Base-by-base conservation (phyloP, 2,329 filamentous ascomycete species). In the Fusarium sp. region DNA sequence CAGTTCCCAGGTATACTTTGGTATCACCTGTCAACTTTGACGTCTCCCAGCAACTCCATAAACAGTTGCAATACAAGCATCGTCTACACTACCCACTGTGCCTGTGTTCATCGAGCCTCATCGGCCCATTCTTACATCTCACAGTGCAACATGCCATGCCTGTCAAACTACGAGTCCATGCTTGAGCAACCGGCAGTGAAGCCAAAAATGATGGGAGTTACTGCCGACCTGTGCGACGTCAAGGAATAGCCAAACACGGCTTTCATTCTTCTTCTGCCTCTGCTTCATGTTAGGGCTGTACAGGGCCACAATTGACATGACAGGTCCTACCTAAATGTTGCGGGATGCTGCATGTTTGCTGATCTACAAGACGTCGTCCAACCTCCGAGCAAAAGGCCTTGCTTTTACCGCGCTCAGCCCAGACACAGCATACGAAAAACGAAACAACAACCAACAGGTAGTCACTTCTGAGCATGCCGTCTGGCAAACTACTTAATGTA, bases 311-410 rank as follows among this genome's bases (percentile, higher is more conserved):
- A 49, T 57, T 51, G 17, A 33, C 40, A 26, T 44, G 43, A 21
- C 38, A 36, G 17, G 52, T 52, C 36, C 36, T 38, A 42, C 22
- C 36, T 28, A 46, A 38, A 42, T 57, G 52, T 54, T 47, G 44
- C 62, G 51, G 55, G 50, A 58, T 49, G 33, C 39, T 64, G 62
- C 68, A 65, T 67, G 69, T 62, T 59, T 71, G 69, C 47, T 65
- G 51, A 62, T 63, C 43, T 60, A 50, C 68, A 68, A 54, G 51
- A 38, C 46, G 28, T 39, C 55, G 53, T 68, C 55, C 33, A 44
- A 50, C 51, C 49, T 43, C 33, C 8, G 45, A 49, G 40, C 24
- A 19, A 45, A 33, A 62, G 26, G 28, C 33, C 46, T 53, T 28
- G 26, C 26, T 28, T 36, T 22, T 33, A 34, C 43, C 38, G 34